Base-by-base conservation (phyloP, 2,329 filamentous ascomycete genomes). In the Alternaria hordeiaustralica region DNA sequence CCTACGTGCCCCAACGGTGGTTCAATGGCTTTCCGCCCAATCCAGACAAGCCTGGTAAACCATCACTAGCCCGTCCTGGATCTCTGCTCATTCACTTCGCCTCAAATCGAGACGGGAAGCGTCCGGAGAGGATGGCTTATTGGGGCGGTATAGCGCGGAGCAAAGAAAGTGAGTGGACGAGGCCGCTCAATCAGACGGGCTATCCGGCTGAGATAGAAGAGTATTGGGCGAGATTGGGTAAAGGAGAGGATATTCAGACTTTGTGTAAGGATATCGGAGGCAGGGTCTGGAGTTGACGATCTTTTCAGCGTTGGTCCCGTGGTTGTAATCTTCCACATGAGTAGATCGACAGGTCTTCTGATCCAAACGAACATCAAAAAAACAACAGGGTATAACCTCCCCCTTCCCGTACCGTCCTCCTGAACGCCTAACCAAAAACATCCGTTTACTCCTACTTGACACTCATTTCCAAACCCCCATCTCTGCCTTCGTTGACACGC, bases 401-500 rank as follows among this genome's bases (percentile, higher is more conserved):
- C 20, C 30, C 13, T n/a, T 33, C 15, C 49, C 8, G 36, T 23
- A 15, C 30, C 49, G 30, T 36, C 30, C 20, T 41, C 21, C 30
- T 15, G 15, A 25, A 53, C 30, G 20, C 28, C 49, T 41, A 21
- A 53, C 5, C 49, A 53, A 53, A 1, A 9, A 5, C 28, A 25
- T 36, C 6, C 20, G 1, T 0, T 3, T 12, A 13, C 20, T 25
- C 21, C 28, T 58, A 58, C 28, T 58, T 58, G 10, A 58, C 44
- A 50, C 47, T 59, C 57, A 59, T 59, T 45, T 67, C 66, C 46
- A 72, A 51, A 6, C 63, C 64, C 15, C 67, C 66, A 26, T 66
- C 60, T n/a, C 65, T 58, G 41, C 63, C 60, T 15, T 72, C 69
- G 41, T 65, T 67, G 11, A 73, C 60, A 46, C 41, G 26, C 36